phyloP scores from a whole-genome alignment of 352 stramenopile genomes.

The Halophytophthora batemanensis region DNA sequence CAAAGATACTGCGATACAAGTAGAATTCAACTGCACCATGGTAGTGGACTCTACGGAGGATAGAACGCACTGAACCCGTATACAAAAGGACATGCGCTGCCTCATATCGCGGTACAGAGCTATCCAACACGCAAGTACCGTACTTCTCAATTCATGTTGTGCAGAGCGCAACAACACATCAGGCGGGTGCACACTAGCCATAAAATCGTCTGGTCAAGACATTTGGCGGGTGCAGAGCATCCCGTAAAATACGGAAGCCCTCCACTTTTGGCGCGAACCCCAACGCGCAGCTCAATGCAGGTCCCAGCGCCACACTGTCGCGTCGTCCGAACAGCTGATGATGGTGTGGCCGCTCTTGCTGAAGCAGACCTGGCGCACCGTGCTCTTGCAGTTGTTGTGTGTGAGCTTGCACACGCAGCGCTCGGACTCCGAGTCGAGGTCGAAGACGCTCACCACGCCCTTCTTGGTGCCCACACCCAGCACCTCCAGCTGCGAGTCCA shows the following conservation, averaged over 20 bases:
- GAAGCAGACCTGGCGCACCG: constrained; percentile 76
- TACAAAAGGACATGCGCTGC: too few relatives aligned
- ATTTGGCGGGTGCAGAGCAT: not conserved
- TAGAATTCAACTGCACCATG: too few relatives aligned
- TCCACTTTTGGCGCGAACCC: not conserved
- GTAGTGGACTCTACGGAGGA: too few relatives aligned
- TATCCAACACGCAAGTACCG: too few relatives aligned
- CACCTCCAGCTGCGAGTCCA: constrained; percentile 71
- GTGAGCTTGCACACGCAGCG: constrained; percentile 68
- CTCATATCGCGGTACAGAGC: too few relatives aligned
- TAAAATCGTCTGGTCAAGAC: not conserved
- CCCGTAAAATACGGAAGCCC: not conserved
- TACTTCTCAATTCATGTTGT: too few relatives aligned
- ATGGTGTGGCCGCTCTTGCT: constrained; percentile 68
- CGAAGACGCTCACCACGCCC: constrained; percentile 74
- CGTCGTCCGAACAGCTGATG: constrained; percentile 71
- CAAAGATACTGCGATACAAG: too few relatives aligned
- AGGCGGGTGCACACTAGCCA: too few relatives aligned
- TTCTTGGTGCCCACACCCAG: constrained; percentile 84
- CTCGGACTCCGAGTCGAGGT: constrained; percentile 70
- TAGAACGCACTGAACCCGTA: too few relatives aligned
- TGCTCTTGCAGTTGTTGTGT: constrained; percentile 74
- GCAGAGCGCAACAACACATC: too few relatives aligned
- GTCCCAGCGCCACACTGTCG: constrained; percentile 75
- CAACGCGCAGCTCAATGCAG: constrained; percentile 23